Percentiles rank a stretch among this genome's conserved stretches.
phyloP scores from a whole-genome alignment of 179 eudicot species.

The Drosera spatulata region DNA sequence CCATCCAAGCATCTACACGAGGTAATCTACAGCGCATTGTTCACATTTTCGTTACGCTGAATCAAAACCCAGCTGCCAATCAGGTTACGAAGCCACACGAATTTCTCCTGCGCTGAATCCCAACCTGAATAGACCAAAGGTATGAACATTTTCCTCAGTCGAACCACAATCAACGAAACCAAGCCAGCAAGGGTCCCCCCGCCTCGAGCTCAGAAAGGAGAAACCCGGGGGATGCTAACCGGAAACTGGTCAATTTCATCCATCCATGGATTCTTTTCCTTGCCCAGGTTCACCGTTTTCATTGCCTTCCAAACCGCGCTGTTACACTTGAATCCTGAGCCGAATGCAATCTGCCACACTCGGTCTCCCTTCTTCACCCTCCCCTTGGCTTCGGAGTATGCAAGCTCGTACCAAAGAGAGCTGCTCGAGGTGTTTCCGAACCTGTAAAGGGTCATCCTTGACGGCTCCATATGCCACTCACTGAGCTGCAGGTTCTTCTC shows the following conservation, averaged over 20 bases:
- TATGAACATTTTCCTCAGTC: too few species aligned
- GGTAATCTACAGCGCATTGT: too few species aligned
- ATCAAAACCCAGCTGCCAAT: too few species aligned
- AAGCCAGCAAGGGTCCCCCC: too few species aligned
- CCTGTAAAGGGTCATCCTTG: constrained; percentile 18
- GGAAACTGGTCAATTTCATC: constrained; percentile 15
- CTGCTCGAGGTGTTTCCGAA: constrained; percentile 19
- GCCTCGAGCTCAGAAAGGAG: too few species aligned
- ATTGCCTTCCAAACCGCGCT: constrained; percentile 17
- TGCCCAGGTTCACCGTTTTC: constrained; percentile 5
- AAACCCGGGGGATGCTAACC: constrained; percentile 8
- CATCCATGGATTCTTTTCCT: constrained; percentile 17
- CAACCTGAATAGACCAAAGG: too few species aligned
- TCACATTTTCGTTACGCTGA: too few species aligned
- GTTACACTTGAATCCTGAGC: constrained; percentile 18
- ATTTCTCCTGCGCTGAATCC: too few species aligned
- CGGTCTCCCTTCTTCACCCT: constrained; percentile 15
- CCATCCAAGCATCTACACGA: too few species aligned
- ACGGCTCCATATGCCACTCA: constrained; percentile 21
- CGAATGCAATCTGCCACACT: constrained; percentile 18
- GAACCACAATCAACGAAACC: too few species aligned
- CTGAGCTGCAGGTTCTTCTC: constrained; percentile 17
- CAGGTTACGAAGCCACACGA: too few species aligned
- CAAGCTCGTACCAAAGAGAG: constrained; percentile 17
- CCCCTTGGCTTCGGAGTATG: constrained; percentile 18